Percentiles rank a stretch among this genome's conserved stretches.
phyloP scores from a whole-genome alignment of 1,139 yeast species.

The Geotrichum carabidarum region DNA sequence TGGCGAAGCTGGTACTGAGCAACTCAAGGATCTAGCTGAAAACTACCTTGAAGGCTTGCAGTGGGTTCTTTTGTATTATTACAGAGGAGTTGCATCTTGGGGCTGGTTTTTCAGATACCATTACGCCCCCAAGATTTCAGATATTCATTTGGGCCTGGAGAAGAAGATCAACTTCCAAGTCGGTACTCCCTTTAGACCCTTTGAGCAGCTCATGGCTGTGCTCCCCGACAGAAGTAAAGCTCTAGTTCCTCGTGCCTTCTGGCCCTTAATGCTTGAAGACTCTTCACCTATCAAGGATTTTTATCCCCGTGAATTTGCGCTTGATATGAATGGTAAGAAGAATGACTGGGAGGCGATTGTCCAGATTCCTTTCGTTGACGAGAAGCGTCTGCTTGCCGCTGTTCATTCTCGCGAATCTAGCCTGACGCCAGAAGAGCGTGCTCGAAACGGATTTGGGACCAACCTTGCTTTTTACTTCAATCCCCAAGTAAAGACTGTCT shows the following conservation, averaged over 20 bases:
- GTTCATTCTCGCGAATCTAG: slow-evolving; percentile 57
- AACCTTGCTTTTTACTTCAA: slow-evolving; percentile 66
- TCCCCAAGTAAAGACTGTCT: slow-evolving; percentile 67
- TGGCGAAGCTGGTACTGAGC: slow-evolving; percentile 41
- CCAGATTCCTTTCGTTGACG: slow-evolving; percentile 89
- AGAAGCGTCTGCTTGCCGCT: slow-evolving; percentile 63
- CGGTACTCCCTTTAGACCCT: slow-evolving; percentile 83
- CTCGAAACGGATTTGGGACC: slow-evolving; percentile 68
- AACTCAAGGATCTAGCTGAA: slow-evolving; percentile 58
- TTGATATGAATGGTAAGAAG: slow-evolving; percentile 90
- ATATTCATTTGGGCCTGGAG: slow-evolving; percentile 64
- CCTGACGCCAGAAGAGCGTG: slow-evolving; percentile 62
- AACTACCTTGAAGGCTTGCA: slow-evolving; percentile 91
- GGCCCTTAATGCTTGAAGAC: slow-evolving; percentile 84
- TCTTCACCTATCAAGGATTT: slow-evolving; percentile 84
- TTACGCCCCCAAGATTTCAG: slow-evolving; percentile 90
- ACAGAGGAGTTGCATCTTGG: slow-evolving; percentile 90
- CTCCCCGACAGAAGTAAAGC: slow-evolving; percentile 85
- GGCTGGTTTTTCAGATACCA: slow-evolving; percentile 87
- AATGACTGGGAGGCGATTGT: slow-evolving; percentile 99
- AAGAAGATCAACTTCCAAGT: slow-evolving; percentile 57
- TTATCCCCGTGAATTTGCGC: slow-evolving; percentile 82
- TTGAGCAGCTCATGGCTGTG: slow-evolving; percentile 97
- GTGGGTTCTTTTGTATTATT: slow-evolving; percentile 90
- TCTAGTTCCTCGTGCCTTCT: slow-evolving; percentile 71